Evolutionary conservation across 148 eudicot genomes (phyloP).

Genomic region (Vaccinium myrtillus): DNA sequence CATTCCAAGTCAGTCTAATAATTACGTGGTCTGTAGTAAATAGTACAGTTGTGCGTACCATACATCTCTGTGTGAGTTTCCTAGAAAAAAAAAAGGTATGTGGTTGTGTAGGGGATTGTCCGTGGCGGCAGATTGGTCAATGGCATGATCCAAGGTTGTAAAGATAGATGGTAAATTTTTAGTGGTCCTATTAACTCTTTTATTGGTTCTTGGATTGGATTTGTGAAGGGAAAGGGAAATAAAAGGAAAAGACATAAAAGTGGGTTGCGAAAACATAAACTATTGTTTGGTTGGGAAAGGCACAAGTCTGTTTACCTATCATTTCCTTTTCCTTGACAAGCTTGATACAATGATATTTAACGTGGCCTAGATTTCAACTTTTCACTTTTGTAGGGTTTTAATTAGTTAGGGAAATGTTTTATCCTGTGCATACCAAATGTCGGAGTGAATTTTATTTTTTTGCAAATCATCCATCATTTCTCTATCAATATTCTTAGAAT

Average conservation of each 20-base stretch:
- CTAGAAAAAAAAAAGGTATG: background rate
- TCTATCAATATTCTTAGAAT: background rate
- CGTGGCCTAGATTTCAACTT: background rate
- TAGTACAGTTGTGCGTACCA: background rate
- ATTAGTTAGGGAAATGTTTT: background rate
- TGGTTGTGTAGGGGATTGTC: background rate
- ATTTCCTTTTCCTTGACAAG: background rate
- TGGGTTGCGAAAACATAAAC: background rate
- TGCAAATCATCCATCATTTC: background rate
- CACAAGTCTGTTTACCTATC: background rate
- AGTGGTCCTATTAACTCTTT: background rate
- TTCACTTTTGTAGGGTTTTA: background rate
- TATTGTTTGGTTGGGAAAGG: background rate
- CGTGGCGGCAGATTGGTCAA: background rate
- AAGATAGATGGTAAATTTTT: background rate
- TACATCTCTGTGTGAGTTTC: background rate
- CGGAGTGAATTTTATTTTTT: background rate
- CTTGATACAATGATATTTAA: background rate
- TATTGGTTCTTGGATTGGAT: conserved; percentile 2
- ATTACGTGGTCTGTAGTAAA: background rate
- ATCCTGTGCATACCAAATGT: background rate
- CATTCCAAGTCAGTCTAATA: background rate
- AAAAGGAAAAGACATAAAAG: background rate
- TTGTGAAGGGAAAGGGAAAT: background rate
- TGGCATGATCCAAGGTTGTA: background rate